These are phyloP conservation scores for Tricholoma hemisulphureum DNA, from an alignment of 768 basidiomycete species.

Conservation along the genomic window DNA sequence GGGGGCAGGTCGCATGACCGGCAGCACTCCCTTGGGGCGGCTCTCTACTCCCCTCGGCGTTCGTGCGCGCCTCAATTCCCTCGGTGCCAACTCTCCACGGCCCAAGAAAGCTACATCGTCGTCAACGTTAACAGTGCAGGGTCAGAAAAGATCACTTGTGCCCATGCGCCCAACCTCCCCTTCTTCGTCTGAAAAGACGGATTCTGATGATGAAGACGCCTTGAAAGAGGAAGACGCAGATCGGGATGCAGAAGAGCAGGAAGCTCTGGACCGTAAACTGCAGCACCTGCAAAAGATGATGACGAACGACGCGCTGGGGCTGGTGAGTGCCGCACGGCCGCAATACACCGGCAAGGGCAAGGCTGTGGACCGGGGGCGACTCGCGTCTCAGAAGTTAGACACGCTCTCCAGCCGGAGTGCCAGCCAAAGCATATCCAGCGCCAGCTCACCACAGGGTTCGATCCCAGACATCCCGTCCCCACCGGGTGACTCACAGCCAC, in stretches of 20 bases:
- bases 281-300: conserved; percentile 68
- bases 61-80: conserved; percentile 68
- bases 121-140: conserved; percentile 71
- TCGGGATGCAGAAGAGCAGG: conserved; percentile 63
- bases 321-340: conserved; percentile 48
- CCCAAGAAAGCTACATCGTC: conserved; percentile 63
- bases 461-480: conserved; percentile 82
- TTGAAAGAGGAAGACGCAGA: conserved; percentile 70
- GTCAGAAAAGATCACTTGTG: conserved; percentile 36
- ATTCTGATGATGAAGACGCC: conserved; percentile 62
- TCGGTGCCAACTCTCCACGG: conserved; percentile 52
- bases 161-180: conserved; percentile 48
- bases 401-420: conserved; percentile 51
- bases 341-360: conserved; percentile 42
- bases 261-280: conserved; percentile 64
- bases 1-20: conserved; percentile 30
- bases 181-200: conserved; percentile 50
- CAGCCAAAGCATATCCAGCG: conserved; percentile 73
- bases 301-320: conserved; percentile 69
- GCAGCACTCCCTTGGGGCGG: conserved; percentile 41
- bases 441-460: conserved; percentile 72
- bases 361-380: conserved; percentile 45
- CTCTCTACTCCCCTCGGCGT: conserved; percentile 58
- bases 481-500: conserved; percentile 52
- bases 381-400: conserved; percentile 35